Conservation (phyloP, 179 eudicot species). For the Actinidia polygama region DNA sequence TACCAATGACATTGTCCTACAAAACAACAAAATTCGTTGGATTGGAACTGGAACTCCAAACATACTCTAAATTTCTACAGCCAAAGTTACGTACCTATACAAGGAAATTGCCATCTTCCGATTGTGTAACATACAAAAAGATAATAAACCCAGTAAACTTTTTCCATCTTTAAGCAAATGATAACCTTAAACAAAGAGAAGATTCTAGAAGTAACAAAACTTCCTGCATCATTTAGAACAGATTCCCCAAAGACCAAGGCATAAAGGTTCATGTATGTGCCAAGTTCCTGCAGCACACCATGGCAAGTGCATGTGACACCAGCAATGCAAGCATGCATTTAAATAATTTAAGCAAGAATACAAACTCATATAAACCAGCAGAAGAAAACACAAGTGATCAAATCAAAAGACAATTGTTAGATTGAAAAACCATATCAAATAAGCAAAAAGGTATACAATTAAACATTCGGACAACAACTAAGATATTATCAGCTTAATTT, state of each 20-base stretch:
- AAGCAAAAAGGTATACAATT: background rate
- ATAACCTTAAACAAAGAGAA: conserved; percentile 5
- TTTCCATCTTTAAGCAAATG: conserved; percentile 26
- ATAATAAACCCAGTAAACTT: conserved; percentile 25
- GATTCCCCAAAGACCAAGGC: conserved; percentile 99
- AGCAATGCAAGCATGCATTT: conserved; percentile 6
- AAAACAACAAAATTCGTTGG: conserved; percentile 21
- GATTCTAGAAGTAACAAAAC: conserved; percentile 35
- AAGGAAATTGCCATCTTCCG: conserved; percentile 98
- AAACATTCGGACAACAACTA: background rate
- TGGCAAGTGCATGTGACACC: conserved; percentile 16
- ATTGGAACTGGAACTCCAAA: conserved; percentile 7
- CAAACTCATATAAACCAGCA: background rate
- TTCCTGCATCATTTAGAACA: conserved; percentile 97
- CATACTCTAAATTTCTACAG: background rate
- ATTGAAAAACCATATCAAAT: background rate
- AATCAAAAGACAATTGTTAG: background rate
- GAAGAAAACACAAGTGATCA: background rate
- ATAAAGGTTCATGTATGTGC: conserved; percentile 89
- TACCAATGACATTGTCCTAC: conserved; percentile 90
- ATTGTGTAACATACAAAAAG: conserved; percentile 30
- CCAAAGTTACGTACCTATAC: conserved; percentile 74
- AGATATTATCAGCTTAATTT: conserved; percentile 6
- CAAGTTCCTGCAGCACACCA: conserved; percentile 74
- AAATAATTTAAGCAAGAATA: background rate